Evolutionary conservation across 441 rosid genomes (phyloP), one percentile per base, ranked within the genome.

Genomic region (Kokia cookei): DNA sequence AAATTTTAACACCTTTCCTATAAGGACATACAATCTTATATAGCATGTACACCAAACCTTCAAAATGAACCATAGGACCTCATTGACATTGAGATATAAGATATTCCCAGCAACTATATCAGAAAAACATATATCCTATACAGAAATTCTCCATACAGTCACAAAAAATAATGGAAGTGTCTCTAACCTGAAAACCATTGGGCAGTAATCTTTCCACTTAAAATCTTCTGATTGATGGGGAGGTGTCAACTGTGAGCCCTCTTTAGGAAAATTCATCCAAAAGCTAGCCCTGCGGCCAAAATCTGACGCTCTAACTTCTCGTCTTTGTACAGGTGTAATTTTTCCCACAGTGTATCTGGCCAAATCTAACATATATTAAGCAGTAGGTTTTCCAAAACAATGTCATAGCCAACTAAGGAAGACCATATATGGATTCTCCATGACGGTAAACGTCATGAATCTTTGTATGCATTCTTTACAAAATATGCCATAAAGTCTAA

Each of bases 161-260:
- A 64, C 48, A 45, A 37, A 59, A 37, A n/a, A n/a, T n/a, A 59
- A 59, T 10, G 37, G 62, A 76, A 61, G 75, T 43, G 75, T 61
- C 8, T 37, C 85, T 77, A 70, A 95, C 99, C 99, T 93, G 88
- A 95, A 95, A 80, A 93, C 99, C 99, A 93, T 93, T 45, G 99
- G 99, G 79, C 98, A 93, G 76, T 93, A 93, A 79, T 95, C 99
- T 81, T 93, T 95, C 99, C 99, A 95, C 71, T 81, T 79, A 74
- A 95, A 95, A 84, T 91, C 96, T 72, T 90, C 68, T 27, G 99
- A 93, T 78, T 86, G 77, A 82, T 95, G 99, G 0, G 93, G 88
- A 73, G 98, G 99, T 60, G 99, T 95, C 71, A 90, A 88, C 84
- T 87, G 95, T 63, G 97, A 95, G 73, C 99, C 99, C 58, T 81